A percentile compares a stretch with the other conserved stretches of the same genome.
These are phyloP conservation scores for Rhynchospora breviuscula DNA, from an alignment of 176 grass and related monocot species.

Conservation along the genomic window DNA sequence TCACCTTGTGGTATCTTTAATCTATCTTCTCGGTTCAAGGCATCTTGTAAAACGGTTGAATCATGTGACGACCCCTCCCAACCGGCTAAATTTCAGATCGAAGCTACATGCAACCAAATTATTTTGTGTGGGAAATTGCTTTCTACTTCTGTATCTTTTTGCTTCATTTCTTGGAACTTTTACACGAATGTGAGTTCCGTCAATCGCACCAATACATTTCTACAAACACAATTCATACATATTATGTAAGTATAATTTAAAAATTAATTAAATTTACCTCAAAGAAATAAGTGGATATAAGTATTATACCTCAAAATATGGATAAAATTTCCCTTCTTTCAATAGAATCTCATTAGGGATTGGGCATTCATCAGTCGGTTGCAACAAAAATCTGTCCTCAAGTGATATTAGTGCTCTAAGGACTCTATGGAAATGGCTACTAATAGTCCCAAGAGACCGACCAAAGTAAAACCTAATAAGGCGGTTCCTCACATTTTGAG, in stretches of 20 bases:
- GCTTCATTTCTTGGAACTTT: no score
- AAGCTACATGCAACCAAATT: no score
- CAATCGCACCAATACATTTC: background rate
- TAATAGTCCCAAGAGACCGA: background rate
- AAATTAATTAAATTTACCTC: background rate
- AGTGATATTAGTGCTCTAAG: background rate
- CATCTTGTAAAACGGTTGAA: no score
- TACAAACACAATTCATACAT: background rate
- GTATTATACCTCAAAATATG: background rate
- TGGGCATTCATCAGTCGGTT: background rate
- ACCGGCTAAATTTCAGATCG: no score
- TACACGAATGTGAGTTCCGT: background rate
- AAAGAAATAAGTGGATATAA: background rate
- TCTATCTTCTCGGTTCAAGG: no score
- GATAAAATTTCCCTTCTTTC: background rate
- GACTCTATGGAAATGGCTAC: background rate
- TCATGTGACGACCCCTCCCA: no score
- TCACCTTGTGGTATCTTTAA: no score
- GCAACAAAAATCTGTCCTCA: background rate
- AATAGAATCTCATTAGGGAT: background rate
- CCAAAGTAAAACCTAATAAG: no score
- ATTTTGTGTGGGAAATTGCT: no score
- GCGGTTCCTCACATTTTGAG: no score
- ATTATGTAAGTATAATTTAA: background rate
- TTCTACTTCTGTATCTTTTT: no score